Evolutionary conservation across 2,329 filamentous ascomycete species (phyloP), one percentile per base, ranked within the genome.

Genomic region (Alternaria angustiovoidea): DNA sequence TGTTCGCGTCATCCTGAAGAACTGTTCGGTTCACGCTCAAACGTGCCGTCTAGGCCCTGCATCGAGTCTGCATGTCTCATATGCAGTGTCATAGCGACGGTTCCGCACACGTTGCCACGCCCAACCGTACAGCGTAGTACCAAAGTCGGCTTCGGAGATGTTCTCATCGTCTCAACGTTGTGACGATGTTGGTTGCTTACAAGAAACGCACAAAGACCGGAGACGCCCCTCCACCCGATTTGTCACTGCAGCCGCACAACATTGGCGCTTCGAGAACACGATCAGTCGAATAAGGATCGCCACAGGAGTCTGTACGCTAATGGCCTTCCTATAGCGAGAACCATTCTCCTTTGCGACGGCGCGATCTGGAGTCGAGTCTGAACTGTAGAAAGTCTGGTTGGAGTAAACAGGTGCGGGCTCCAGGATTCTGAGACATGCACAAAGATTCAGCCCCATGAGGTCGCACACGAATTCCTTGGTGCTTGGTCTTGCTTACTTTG

Each of bases 61-160:
- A 22, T 46, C 38, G 9, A 36, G 36, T 28, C 22, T 32, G 14
- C 32, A 20, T 41, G 42, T 54, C 57, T 56, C 43, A 22, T n/a
- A 48, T 48, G 51, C 47, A 55, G 51, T 34, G 28, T 44, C 51
- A 39, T 51, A 18, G 53, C 32, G 48, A 48, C 53, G 39, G 26
- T 39, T n/a, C 42, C 42, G 18, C 34, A 32, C 44, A 39, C 28
- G 32, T 44, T 39, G 53, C 49, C 61, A 60, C 49, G 48, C 57
- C 32, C 39, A 38, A 46, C 39, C 32, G 57, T 51, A 54, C 48
- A 14, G 42, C 60, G 60, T 60, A 32, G 43, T 46, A 60, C 53
- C 20, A 46, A 55, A n/a, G 4, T 41, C 36, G 36, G 38, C 44
- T 47, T 41, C 38, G 36, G 51, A 41, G 20, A 34, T 53, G 14